phyloP scores from a whole-genome alignment of 192 early-diverging fungal species.

The Coemansia sp. region DNA sequence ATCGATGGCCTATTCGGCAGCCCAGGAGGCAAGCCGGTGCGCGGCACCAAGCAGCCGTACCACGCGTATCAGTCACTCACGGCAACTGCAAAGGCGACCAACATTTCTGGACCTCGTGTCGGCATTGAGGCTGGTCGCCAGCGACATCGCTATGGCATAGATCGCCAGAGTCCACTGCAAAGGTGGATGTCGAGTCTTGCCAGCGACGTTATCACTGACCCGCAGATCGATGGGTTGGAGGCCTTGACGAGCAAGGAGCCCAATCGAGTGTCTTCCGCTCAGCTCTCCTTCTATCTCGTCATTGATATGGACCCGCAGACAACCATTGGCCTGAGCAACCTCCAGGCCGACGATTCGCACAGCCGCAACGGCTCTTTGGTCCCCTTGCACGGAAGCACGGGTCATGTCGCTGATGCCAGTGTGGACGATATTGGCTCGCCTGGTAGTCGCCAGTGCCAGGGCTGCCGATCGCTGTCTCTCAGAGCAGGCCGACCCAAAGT shows the following conservation, averaged over 20 bases:
- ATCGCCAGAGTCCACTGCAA: slow-evolving; percentile 23
- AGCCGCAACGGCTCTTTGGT: slow-evolving; percentile 54
- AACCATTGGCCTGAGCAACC: slow-evolving; percentile 31
- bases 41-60: background rate
- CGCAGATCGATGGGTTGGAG: slow-evolving; percentile 27
- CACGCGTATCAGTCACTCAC: slow-evolving; percentile 2
- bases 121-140: background rate
- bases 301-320: slow-evolving; percentile 59
- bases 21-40: slow-evolving; percentile 10
- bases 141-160: background rate
- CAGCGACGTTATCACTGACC: slow-evolving; percentile 28
- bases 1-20: slow-evolving; percentile 29
- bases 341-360: slow-evolving; percentile 27
- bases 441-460: slow-evolving; percentile 31
- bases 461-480: slow-evolving; percentile 22
- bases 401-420: background rate
- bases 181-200: slow-evolving; percentile 52
- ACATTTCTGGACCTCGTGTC: slow-evolving; percentile 5
- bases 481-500: slow-evolving; percentile 9
- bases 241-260: background rate
- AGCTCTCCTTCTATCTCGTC: slow-evolving; percentile 52
- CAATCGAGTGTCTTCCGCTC: background rate
- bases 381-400: slow-evolving; percentile 15
- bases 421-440: background rate
- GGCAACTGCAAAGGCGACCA: slow-evolving; percentile 8